phyloP scores from a whole-genome alignment of 768 basidiomycete genomes.

The Galerina marginata region DNA sequence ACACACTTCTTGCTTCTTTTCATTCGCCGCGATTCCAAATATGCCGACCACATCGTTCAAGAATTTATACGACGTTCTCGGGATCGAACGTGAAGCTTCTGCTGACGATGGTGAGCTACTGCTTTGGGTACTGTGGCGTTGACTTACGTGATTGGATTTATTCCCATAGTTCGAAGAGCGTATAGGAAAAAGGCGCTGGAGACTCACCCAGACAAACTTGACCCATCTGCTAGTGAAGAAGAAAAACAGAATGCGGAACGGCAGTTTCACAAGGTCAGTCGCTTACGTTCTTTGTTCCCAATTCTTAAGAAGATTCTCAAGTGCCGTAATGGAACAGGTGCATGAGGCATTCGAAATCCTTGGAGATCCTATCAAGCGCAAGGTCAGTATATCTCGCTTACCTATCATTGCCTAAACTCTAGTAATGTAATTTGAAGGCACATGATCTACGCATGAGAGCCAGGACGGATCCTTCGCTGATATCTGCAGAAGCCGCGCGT shows the following conservation, averaged over 20 bases:
- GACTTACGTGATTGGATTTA: neutral
- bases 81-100: constrained; percentile 47
- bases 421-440: constrained; percentile 33
- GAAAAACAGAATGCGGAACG: constrained; percentile 60
- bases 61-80: constrained; percentile 50
- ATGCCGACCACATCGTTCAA: constrained; percentile 18
- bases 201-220: constrained; percentile 77
- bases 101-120: constrained; percentile 54
- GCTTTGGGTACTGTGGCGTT: neutral
- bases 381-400: constrained; percentile 40
- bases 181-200: constrained; percentile 71
- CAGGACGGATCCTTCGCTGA: constrained; percentile 30
- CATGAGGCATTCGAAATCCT: constrained; percentile 67
- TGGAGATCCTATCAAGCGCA: constrained; percentile 58
- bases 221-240: constrained; percentile 52
- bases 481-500: constrained; percentile 44
- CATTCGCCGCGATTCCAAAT: neutral
- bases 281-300: neutral
- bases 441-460: constrained; percentile 51
- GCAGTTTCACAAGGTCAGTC: constrained; percentile 63
- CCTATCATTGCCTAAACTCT: neutral
- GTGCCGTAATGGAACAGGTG: constrained; percentile 44
- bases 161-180: constrained; percentile 60
- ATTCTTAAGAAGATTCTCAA: constrained; percentile 18
- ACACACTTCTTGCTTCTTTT: neutral